Base-by-base conservation (phyloP, 805 yeast genomes). In the Yamadazyma tumulicola region DNA sequence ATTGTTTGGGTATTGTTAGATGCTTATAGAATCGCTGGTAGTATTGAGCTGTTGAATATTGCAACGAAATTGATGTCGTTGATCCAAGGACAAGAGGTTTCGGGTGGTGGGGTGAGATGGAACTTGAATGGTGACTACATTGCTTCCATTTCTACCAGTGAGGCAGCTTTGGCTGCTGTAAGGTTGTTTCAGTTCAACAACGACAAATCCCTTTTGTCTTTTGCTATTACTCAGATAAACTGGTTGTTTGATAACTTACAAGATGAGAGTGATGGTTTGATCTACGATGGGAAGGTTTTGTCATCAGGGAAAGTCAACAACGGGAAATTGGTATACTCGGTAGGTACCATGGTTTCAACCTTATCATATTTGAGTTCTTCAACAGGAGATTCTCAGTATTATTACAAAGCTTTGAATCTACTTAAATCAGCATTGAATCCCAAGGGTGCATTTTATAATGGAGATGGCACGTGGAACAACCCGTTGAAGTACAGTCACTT, bases 91-190 rank as follows among this genome's bases (percentile, higher is more conserved):
- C 59, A 54, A 39, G 71, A 77, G 37, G 43, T 50, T 47, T 42
- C 45, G 14, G 44, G 38, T 19, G 45, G 39, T 21, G 61, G 61
- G n/a, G 49, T 57, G 6, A 38, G 34, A 20, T 57, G 62, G 62
- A 36, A 42, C 15, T 41, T 44, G 17, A 34, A 46, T 7, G 44
- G 35, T 5, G 41, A 38, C 14, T 57, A 57, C 32, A 33, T 54
- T 18, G 57, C 62, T 9, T 52, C 62, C 6, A 57, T 57, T 31
- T 54, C 61, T 6, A 51, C 57, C 6, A 39, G 46, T 12, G 62
- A 57, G 38, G 51, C 52, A 2, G 60, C 59, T 4, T 46, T 57
- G 18, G 57, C 59, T 6, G 57, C 61, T 4, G 38, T 51, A 10
- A 41, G 44, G 31, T 29, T 55, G 10, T 52, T 49, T 34, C 39